phyloP scores from a whole-genome alignment of 257 asterid genomes.

The Solanum appendiculatum region DNA sequence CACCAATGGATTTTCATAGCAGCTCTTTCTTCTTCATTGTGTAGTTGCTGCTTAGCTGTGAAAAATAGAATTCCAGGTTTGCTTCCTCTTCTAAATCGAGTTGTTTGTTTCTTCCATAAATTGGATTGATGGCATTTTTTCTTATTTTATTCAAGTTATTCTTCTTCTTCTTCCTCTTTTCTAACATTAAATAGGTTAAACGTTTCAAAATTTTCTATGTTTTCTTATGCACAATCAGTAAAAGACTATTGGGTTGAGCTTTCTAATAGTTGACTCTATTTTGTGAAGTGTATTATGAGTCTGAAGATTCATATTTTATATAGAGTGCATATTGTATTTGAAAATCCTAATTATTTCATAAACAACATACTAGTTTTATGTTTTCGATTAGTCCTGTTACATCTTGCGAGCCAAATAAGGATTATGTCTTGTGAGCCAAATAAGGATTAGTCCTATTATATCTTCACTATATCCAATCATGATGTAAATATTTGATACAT shows the following conservation, averaged over 20 bases:
- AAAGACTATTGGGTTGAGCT: too few species aligned
- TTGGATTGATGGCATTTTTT: too few species aligned
- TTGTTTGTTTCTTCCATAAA: background rate
- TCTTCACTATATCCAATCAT: background rate
- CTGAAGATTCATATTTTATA: too few species aligned
- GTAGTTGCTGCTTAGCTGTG: background rate
- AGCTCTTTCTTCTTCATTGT: background rate
- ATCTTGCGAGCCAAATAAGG: background rate
- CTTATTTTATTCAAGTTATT: too few species aligned
- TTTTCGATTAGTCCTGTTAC: too few species aligned
- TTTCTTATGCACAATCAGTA: too few species aligned
- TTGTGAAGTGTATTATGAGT: too few species aligned
- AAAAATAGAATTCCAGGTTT: background rate
- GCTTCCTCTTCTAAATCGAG: background rate
- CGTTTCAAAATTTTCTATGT: too few species aligned
- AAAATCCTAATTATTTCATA: too few species aligned
- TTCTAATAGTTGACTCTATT: too few species aligned
- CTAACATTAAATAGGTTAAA: too few species aligned
- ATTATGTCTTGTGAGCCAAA: background rate
- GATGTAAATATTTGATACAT: background rate
- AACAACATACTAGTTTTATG: background rate
- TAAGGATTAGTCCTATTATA: background rate
- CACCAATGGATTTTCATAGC: background rate
- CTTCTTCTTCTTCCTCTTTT: too few species aligned
- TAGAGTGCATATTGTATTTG: background rate